A percentile compares a stretch with the other conserved stretches of the same genome.
Conservation (phyloP, 2,329 filamentous ascomycete genomes). For the Juglanconis sp. region DNA sequence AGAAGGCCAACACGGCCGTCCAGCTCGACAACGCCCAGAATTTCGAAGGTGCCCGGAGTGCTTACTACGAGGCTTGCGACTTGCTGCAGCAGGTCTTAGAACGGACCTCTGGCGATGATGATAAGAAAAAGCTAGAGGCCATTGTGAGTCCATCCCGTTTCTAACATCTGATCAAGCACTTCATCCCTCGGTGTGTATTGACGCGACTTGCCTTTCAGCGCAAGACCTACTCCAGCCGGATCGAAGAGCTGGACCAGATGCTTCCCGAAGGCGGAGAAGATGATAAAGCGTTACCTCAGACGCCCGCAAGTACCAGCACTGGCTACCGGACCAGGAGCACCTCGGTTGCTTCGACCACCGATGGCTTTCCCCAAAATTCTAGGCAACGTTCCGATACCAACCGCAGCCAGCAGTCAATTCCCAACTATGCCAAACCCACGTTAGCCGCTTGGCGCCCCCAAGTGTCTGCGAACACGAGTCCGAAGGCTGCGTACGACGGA, state of each 20-base stretch:
- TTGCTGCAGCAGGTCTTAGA: constrained; percentile 84
- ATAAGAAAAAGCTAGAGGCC: constrained; percentile 84
- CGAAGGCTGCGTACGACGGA: constrained; percentile 23
- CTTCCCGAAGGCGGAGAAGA: constrained; percentile 52
- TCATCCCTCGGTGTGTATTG: background rate
- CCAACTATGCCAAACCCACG: constrained; percentile 25
- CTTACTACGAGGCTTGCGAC: constrained; percentile 87
- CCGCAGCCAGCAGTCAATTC: constrained; percentile 22
- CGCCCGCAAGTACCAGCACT: constrained; percentile 53
- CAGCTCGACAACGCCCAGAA: constrained; percentile 95
- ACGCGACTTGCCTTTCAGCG: constrained; percentile 50
- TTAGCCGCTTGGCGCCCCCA: constrained; percentile 21
- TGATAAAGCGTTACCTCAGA: constrained; percentile 73
- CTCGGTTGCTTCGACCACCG: constrained; percentile 5
- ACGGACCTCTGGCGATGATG: constrained; percentile 79
- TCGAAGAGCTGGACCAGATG: constrained; percentile 78
- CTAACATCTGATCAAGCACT: background rate
- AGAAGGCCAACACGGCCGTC: constrained; percentile 94
- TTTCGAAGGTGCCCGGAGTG: constrained; percentile 83
- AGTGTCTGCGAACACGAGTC: constrained; percentile 23
- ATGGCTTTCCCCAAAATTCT: constrained; percentile 18
- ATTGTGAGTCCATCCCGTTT: constrained; percentile 66
- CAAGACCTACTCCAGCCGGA: constrained; percentile 84
- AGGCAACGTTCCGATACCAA: constrained; percentile 44
- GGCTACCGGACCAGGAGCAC: constrained; percentile 25